phyloP scores from a whole-genome alignment of 2,329 filamentous ascomycete species.

The Penicillium hesseltinei region DNA sequence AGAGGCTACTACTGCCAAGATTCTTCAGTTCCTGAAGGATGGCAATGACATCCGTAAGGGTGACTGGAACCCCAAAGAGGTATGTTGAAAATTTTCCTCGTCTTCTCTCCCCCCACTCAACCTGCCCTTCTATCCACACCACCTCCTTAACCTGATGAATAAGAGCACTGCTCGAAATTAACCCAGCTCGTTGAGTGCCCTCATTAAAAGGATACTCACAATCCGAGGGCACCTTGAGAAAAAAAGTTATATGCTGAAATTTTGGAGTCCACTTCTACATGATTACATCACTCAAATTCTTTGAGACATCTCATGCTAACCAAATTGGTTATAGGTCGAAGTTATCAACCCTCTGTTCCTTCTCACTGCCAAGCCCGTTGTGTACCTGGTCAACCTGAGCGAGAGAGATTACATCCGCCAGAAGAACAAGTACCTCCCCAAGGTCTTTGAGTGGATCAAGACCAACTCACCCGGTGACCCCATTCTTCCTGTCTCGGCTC shows the following conservation, averaged over 20 bases:
- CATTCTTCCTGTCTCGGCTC: constrained; percentile 88
- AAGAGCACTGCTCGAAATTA: constrained; percentile 94
- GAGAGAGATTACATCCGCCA: constrained; percentile 97
- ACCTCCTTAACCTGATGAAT: constrained; percentile 77
- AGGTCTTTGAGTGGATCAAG: constrained; percentile 95
- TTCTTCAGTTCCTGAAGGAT: constrained; percentile 76
- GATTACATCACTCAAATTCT: constrained; percentile 15
- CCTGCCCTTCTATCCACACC: neutral
- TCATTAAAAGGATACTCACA: constrained; percentile 63
- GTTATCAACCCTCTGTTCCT: constrained; percentile 96
- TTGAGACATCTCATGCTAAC: constrained; percentile 22
- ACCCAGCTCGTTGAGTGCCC: constrained; percentile 98
- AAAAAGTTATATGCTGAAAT: constrained; percentile 68
- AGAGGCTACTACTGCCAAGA: constrained; percentile 87
- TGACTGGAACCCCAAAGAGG: constrained; percentile 90
- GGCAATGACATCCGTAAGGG: constrained; percentile 94
- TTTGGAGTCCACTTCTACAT: constrained; percentile 38
- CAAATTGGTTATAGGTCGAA: constrained; percentile 67
- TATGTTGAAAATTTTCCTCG: constrained; percentile 47
- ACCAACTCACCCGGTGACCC: constrained; percentile 82
- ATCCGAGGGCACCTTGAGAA: constrained; percentile 81
- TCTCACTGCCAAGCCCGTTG: constrained; percentile 92
- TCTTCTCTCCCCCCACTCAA: constrained; percentile 6
- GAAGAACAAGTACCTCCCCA: constrained; percentile 98
- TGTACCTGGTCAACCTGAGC: constrained; percentile 94